These are phyloP conservation scores for Hypoxylon fragiforme DNA, from an alignment of 495 filamentous ascomycete genomes.

Conservation along the genomic window DNA sequence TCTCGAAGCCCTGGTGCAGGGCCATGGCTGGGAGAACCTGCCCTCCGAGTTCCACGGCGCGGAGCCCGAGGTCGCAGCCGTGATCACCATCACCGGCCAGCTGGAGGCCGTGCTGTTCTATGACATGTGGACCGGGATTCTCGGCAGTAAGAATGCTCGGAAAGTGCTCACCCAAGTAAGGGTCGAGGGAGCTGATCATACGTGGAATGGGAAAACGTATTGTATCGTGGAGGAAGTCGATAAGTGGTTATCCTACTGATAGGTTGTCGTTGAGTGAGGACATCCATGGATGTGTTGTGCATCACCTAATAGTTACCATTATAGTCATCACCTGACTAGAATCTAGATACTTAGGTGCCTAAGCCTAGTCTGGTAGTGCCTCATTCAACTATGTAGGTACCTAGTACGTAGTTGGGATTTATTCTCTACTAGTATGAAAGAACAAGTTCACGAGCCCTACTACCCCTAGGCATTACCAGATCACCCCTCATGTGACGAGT, in stretches of 20 bases:
- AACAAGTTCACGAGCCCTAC: no score
- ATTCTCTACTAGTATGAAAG: no score
- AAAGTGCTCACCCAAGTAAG: slow-evolving; percentile 17
- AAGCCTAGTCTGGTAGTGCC: no score
- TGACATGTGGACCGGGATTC: slow-evolving; percentile 11
- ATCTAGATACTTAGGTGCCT: no score
- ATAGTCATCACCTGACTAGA: no score
- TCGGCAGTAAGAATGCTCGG: slow-evolving; percentile 21
- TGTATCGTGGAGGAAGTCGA: slow-evolving; percentile 31
- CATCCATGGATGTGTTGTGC: no score
- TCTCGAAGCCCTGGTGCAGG: slow-evolving; percentile 24
- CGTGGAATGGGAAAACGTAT: slow-evolving; percentile 22
- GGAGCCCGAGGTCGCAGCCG: slow-evolving; percentile 27
- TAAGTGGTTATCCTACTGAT: slow-evolving; percentile 20
- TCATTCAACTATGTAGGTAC: no score
- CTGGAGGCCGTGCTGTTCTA: slow-evolving; percentile 15
- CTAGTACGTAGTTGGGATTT: no score
- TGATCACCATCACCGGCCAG: slow-evolving; percentile 24
- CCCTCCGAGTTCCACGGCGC: slow-evolving; percentile 24
- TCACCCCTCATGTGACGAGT: no score
- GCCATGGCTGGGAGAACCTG: slow-evolving; percentile 29
- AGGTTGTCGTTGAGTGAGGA: no score
- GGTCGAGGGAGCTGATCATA: slow-evolving; percentile 18
- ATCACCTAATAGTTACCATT: no score
- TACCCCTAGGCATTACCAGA: no score